Conservation (phyloP, 306 rosid species). For the Cucumis melo region DNA sequence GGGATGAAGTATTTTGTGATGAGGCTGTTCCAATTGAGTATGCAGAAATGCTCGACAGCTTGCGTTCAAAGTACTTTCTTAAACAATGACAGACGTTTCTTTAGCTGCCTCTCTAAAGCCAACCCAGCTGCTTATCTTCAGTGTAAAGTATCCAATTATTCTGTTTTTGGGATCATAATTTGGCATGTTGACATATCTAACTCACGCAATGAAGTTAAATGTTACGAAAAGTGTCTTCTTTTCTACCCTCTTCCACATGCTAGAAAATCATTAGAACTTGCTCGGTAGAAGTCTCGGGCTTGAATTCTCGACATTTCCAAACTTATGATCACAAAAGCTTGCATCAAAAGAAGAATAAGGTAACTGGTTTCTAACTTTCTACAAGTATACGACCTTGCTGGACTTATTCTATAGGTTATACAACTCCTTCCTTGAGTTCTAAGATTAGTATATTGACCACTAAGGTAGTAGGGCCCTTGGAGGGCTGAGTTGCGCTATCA, state of each 20-base stretch:
- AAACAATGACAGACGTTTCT: conserved; percentile 14
- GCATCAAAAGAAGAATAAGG: neutral
- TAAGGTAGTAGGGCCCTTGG: neutral
- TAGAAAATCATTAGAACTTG: neutral
- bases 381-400: neutral
- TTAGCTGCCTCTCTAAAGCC: neutral
- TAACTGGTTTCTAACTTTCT: neutral
- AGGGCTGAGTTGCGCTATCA: neutral
- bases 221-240: neutral
- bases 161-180: neutral
- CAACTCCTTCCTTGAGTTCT: neutral
- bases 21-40: conserved; percentile 62
- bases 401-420: neutral
- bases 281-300: neutral
- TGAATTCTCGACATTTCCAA: neutral
- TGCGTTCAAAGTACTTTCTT: conserved; percentile 49
- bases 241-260: neutral
- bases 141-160: conserved; percentile 1
- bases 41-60: conserved; percentile 50
- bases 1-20: conserved; percentile 65
- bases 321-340: neutral
- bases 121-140: neutral
- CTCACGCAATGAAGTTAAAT: neutral
- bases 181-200: neutral
- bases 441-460: neutral